These are phyloP conservation scores for Anthoceros angustus DNA, from an alignment of 225 moss, liverwort and hornwort species.

Conservation along the genomic window DNA sequence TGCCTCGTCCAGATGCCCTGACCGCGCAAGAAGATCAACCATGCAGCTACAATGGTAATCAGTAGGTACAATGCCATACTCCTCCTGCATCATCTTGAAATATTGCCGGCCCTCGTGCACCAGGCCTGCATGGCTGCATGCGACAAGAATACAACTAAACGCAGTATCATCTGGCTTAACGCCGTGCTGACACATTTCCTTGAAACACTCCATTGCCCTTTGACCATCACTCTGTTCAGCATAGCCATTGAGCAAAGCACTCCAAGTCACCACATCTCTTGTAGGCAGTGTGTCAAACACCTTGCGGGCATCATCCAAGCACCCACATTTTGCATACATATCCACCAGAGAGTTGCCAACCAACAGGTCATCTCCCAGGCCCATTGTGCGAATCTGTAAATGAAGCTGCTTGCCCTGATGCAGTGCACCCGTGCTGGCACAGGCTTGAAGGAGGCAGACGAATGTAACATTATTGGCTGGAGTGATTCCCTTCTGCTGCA, in stretches of 20 bases:
- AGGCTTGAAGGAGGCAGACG: not conserved
- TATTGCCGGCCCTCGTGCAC: not conserved
- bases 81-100: not conserved
- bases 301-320: not conserved
- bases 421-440: not conserved
- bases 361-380: not conserved
- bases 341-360: not conserved
- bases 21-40: constrained; percentile 1
- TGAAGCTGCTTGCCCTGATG: not conserved
- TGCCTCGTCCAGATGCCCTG: not conserved
- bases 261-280: not conserved
- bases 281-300: constrained; percentile 1
- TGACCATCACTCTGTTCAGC: not conserved
- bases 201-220: not conserved
- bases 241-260: not conserved
- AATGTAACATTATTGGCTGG: not conserved
- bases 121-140: constrained; percentile 3
- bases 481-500: not conserved
- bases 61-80: not conserved
- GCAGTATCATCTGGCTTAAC: not conserved
- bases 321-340: constrained; percentile 1
- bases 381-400: not conserved
- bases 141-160: not conserved
- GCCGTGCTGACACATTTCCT: not conserved
- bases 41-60: not conserved